Percentiles rank a stretch among this genome's conserved stretches.
phyloP scores from a whole-genome alignment of 139 green algal genomes.

The Chlorella sp. region DNA sequence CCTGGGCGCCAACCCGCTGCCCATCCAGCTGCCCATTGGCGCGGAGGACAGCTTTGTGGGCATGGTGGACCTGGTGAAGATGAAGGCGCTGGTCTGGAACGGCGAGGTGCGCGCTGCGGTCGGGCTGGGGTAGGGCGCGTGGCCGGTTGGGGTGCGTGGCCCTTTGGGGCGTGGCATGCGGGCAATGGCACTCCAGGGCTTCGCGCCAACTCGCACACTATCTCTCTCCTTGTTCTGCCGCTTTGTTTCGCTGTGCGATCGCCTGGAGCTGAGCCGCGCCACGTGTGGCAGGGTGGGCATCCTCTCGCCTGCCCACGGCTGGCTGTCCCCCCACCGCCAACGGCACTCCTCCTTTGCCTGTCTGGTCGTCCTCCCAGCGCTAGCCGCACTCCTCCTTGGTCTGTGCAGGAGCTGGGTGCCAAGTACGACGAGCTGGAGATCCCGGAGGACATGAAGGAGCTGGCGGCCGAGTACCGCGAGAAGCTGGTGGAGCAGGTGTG shows the following conservation, averaged over 20 bases:
- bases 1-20: constrained; percentile 87
- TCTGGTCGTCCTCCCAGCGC: not conserved
- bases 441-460: constrained; percentile 85
- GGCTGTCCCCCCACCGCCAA: not conserved
- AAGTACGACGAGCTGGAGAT: constrained; percentile 88
- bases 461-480: constrained; percentile 87
- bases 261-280: too few species aligned
- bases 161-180: too few species aligned
- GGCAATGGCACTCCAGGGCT: too few species aligned
- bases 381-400: not conserved
- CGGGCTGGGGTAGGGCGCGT: not conserved
- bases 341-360: not conserved
- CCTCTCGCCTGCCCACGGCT: too few species aligned
- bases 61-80: constrained; percentile 96
- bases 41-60: constrained; percentile 93
- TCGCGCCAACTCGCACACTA: too few species aligned
- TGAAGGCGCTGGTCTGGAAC: constrained; percentile 95
- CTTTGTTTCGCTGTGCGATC: too few species aligned
- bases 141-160: not conserved
- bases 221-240: too few species aligned
- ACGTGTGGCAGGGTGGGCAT: too few species aligned
- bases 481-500: constrained; percentile 86
- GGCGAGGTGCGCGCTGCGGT: constrained; percentile 61
- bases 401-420: constrained; percentile 93
- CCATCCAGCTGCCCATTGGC: constrained; percentile 94